Percentiles rank a stretch among this genome's conserved stretches.
Conservation (phyloP, 2,329 filamentous ascomycete genomes). For the Fusarium continuum region DNA sequence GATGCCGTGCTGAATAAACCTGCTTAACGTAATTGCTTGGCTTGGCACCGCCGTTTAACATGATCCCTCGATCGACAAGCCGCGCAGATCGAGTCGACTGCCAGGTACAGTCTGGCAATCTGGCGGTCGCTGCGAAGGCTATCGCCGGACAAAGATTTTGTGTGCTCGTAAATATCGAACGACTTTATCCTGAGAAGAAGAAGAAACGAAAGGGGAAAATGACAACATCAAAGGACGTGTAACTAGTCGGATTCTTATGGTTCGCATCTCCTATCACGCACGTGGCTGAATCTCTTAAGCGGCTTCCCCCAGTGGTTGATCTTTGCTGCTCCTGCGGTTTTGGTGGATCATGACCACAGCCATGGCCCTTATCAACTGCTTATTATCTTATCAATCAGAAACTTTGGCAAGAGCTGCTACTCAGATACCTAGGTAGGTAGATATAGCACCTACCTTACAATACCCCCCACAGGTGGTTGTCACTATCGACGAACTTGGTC, state of each 20-base stretch:
- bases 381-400: slow-evolving; percentile 24
- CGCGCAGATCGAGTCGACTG: slow-evolving; percentile 8
- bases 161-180: no score
- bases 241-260: not conserved
- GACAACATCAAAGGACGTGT: not conserved
- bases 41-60: not conserved
- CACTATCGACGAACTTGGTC: no score
- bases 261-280: slow-evolving; percentile 8
- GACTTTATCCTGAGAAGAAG: not conserved
- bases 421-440: not conserved
- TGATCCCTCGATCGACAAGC: slow-evolving; percentile 25
- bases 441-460: no score
- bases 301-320: slow-evolving; percentile 10
- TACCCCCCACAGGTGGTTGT: no score
- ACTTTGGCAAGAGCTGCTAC: not conserved
- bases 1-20: slow-evolving; percentile 37
- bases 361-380: slow-evolving; percentile 2
- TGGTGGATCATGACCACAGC: slow-evolving; percentile 5
- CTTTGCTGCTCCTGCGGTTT: slow-evolving; percentile 11
- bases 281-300: not conserved
- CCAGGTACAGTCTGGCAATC: not conserved
- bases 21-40: slow-evolving; percentile 6
- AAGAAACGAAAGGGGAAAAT: not conserved
- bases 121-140: not conserved
- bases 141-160: no score